Evolutionary conservation across 1,139 yeast genomes (phyloP).

Genomic region (Candida glucosophila): DNA sequence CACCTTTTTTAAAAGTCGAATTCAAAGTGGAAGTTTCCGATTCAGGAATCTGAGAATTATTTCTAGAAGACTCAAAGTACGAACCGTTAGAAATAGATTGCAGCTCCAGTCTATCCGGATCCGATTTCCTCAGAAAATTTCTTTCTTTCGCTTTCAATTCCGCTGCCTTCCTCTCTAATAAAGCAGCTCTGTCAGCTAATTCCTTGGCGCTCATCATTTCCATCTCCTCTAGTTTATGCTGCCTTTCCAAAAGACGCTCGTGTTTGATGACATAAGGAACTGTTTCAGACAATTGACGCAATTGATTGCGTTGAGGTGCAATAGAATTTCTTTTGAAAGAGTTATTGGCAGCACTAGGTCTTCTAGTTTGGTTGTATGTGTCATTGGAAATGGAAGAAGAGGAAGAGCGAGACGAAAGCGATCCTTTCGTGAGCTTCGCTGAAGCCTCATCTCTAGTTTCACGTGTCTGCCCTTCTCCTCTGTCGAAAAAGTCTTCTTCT

Average conservation of each 20-base stretch:
- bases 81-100: too few species aligned
- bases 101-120: constrained; percentile 8
- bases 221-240: constrained; percentile 67
- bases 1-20: too few species aligned
- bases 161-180: constrained; percentile 67
- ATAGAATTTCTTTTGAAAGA: constrained; percentile 50
- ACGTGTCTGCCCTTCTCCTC: too few species aligned
- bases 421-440: constrained; percentile 20
- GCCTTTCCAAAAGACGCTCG: constrained; percentile 65
- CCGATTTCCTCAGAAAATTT: constrained; percentile 34
- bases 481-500: constrained; percentile 28
- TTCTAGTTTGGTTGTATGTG: constrained; percentile 19
- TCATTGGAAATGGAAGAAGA: constrained; percentile 23
- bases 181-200: constrained; percentile 63
- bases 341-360: constrained; percentile 30
- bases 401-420: constrained; percentile 22
- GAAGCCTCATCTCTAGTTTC: constrained; percentile 19
- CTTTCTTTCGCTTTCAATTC: constrained; percentile 62
- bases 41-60: too few species aligned
- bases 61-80: constrained; percentile 2
- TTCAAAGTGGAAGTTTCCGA: too few species aligned
- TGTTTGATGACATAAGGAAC: constrained; percentile 75
- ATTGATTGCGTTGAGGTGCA: constrained; percentile 57
- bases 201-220: constrained; percentile 73
- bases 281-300: constrained; percentile 71